Conservation (phyloP, 306 rosid genomes). For the Macrotyloma uniflorum region DNA sequence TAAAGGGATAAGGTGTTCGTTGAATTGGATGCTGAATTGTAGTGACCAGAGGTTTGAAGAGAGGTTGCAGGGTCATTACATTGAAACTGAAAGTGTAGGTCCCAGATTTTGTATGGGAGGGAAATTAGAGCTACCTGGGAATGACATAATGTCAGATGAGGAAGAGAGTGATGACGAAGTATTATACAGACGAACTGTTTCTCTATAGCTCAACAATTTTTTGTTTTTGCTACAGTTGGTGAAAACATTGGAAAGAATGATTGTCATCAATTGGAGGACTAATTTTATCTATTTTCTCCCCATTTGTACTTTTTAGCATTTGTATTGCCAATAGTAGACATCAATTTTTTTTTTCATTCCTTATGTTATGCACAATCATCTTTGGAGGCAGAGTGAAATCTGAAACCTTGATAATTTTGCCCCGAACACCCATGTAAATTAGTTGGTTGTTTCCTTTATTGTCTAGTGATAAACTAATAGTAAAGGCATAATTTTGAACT, state of each 20-base stretch:
- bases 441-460: not conserved
- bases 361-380: not conserved
- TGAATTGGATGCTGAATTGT: conserved; percentile 90
- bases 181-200: conserved; percentile 75
- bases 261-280: conserved; percentile 11
- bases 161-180: conserved; percentile 82
- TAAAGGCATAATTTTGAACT: not conserved
- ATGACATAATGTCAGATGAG: conserved; percentile 72
- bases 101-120: conserved; percentile 87
- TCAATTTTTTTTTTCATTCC: conserved; percentile 5
- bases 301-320: not conserved
- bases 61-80: conserved; percentile 80
- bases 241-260: conserved; percentile 22
- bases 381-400: not conserved
- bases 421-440: not conserved
- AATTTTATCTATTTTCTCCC: not conserved
- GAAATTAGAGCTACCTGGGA: conserved; percentile 76
- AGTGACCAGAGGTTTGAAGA: conserved; percentile 96
- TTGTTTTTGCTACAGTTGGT: conserved; percentile 18
- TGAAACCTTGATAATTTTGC: conserved; percentile 23
- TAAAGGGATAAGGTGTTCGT: conserved; percentile 74
- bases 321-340: conserved; percentile 8
- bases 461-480: not conserved
- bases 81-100: conserved; percentile 77
- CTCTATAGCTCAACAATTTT: conserved; percentile 45